A percentile compares a stretch with the other conserved stretches of the same genome.
Evolutionary conservation across 176 grass and related monocot genomes (phyloP).

Genomic region (Neostapfia colusana): DNA sequence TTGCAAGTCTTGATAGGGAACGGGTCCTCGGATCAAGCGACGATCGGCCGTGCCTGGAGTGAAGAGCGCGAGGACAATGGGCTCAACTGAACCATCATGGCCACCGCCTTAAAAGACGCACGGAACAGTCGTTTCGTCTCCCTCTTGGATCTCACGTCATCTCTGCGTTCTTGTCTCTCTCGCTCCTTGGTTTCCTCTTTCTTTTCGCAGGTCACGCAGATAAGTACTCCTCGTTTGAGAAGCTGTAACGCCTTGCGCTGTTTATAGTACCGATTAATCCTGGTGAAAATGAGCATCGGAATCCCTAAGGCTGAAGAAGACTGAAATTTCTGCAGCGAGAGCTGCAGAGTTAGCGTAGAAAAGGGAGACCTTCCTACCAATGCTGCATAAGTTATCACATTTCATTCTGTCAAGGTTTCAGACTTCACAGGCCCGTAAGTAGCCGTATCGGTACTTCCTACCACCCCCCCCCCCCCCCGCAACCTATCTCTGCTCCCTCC

Average conservation of each 20-base stretch:
- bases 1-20: conserved; percentile 15
- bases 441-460: not conserved
- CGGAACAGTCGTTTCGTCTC: not conserved
- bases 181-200: not conserved
- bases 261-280: not conserved
- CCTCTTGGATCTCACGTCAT: conserved; percentile 27
- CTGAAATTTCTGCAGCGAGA: not conserved
- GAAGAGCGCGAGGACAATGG: conserved; percentile 12
- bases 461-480: not conserved
- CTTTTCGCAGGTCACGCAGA: too few relatives aligned
- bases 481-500: conserved; percentile 1
- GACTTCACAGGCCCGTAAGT: not conserved
- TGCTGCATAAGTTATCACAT: not conserved
- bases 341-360: conserved; percentile 1
- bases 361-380: not conserved
- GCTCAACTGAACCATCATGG: conserved; percentile 27
- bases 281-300: not conserved
- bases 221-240: not conserved
- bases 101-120: conserved; percentile 35
- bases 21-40: conserved; percentile 36
- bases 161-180: not conserved
- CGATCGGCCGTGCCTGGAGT: conserved; percentile 28
- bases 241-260: not conserved
- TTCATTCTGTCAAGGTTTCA: not conserved
- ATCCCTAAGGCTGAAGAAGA: not conserved